Base-by-base conservation (phyloP, 192 early-diverging fungal species). In the Spinellus fusiger region DNA sequence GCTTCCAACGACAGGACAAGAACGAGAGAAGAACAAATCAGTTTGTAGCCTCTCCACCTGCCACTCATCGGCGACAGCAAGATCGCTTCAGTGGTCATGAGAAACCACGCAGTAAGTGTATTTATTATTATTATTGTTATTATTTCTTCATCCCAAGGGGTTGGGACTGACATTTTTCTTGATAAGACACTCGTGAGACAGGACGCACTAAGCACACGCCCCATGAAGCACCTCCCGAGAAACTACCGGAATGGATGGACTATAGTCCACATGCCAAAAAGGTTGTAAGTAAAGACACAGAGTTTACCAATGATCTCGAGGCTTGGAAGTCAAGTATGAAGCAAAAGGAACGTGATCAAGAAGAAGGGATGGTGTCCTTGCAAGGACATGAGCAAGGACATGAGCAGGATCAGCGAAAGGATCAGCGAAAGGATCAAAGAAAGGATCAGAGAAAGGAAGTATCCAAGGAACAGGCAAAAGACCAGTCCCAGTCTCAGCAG, bases 251-350 rank as follows among this genome's bases (percentile, higher is more conserved):
- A 56, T 84, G 82, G 82, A 75, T 84, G 82, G 79, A 77, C 62
- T 81, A 84, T 47, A 80, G 75, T 16, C 81, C 81, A 33, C 77
- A 83, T 33, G 50, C 65, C 16, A 66, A 65, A 25, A 31, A 54
- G 9, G 38, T 72, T 7, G 63, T 64, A 8, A 25, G 50, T 12
- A 74, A 78, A 15, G 68, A 69, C 7, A 55, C 66, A 26, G 64
- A 53, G 22, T 80, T 77, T 61, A 69, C 76, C 0, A 75, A 81
- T 51, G 79, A 84, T 31, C 60, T 84, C 25, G 77, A 84, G 63
- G 76, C 75, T 27, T 84, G 82, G 82, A 84, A 81, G 44, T 69
- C 74, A 0, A 69, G 70, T 28, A 84, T 84, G 82, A 81, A 80
- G 44, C 70, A 84, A 49, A 76, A 79, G 20, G 74, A 83, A 29